Conservation (phyloP, 1,139 yeast genomes). For the Saccharomyces hybrid region DNA sequence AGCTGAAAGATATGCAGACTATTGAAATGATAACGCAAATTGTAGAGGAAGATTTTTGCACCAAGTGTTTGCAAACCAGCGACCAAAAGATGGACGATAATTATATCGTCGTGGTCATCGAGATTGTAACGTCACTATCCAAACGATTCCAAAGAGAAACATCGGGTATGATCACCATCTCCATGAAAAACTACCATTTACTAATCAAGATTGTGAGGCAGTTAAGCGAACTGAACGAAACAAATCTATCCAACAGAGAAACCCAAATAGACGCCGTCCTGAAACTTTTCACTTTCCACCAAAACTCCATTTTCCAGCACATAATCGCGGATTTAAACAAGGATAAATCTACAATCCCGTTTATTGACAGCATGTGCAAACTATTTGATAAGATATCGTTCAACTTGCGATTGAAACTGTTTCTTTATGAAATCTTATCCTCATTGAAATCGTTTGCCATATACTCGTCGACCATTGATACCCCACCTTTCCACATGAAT, state of each 20-base stretch:
- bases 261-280: constrained; percentile 20
- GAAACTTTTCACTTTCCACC: constrained; percentile 28
- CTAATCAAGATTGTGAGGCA: constrained; percentile 11
- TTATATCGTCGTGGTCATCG: constrained; percentile 19
- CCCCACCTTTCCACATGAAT: constrained; percentile 2
- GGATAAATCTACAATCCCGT: constrained; percentile 1
- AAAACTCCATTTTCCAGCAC: constrained; percentile 21
- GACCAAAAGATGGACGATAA: constrained; percentile 6
- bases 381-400: constrained; percentile 28
- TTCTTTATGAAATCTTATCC: constrained; percentile 55
- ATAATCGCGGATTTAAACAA: constrained; percentile 14
- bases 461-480: constrained; percentile 14
- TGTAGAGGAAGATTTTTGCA: constrained; percentile 24
- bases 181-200: constrained; percentile 10
- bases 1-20: constrained; percentile 13
- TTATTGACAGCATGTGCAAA: constrained; percentile 16
- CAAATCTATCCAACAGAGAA: constrained; percentile 10
- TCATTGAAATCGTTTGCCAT: constrained; percentile 41
- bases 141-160: constrained; percentile 10
- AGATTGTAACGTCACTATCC: constrained; percentile 21
- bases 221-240: constrained; percentile 11
- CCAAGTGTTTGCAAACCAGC: constrained; percentile 11
- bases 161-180: neutral
- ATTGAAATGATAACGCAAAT: constrained; percentile 16
- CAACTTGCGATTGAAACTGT: constrained; percentile 47